These are phyloP conservation scores for Wickerhamomyces hampshirensis DNA, from an alignment of 805 yeast genomes.

Conservation along the genomic window DNA sequence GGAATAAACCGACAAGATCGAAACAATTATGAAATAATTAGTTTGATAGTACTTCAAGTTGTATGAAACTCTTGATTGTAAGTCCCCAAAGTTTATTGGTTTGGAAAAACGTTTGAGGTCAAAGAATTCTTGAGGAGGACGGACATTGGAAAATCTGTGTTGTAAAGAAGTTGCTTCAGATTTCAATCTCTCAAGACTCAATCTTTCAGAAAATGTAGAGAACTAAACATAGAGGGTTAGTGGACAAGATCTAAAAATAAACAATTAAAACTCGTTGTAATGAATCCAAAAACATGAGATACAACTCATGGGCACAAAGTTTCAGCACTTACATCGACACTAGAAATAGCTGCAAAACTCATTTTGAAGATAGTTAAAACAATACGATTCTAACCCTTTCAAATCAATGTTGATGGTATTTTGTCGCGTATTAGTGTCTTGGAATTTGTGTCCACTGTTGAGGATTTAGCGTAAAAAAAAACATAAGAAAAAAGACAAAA, in stretches of 20 bases:
- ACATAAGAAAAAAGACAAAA: too few relatives aligned
- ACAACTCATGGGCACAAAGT: too few relatives aligned
- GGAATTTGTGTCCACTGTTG: too few relatives aligned
- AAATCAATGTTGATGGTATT: too few relatives aligned
- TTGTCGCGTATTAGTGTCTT: too few relatives aligned
- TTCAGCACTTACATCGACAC: constrained; percentile 33
- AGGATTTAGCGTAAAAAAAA: too few relatives aligned
- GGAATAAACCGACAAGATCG: constrained; percentile 74
- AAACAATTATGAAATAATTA: constrained; percentile 74
- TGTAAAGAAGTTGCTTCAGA: constrained; percentile 53
- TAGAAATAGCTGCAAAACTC: constrained; percentile 34
- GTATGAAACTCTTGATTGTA: constrained; percentile 83
- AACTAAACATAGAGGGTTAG: constrained; percentile 24
- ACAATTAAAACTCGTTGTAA: too few relatives aligned
- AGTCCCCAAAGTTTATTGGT: constrained; percentile 84
- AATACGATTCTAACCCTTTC: too few relatives aligned
- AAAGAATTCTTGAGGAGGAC: constrained; percentile 91
- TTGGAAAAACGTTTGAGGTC: constrained; percentile 85
- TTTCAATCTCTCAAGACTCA: constrained; percentile 44
- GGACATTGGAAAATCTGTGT: constrained; percentile 60
- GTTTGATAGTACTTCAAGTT: constrained; percentile 85
- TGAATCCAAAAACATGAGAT: too few relatives aligned
- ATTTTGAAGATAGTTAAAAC: too few relatives aligned
- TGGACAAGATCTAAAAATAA: neutral
- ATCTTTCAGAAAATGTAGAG: constrained; percentile 39